Base-by-base conservation (phyloP, 257 asterid genomes). In the Capsicum pubescens region DNA sequence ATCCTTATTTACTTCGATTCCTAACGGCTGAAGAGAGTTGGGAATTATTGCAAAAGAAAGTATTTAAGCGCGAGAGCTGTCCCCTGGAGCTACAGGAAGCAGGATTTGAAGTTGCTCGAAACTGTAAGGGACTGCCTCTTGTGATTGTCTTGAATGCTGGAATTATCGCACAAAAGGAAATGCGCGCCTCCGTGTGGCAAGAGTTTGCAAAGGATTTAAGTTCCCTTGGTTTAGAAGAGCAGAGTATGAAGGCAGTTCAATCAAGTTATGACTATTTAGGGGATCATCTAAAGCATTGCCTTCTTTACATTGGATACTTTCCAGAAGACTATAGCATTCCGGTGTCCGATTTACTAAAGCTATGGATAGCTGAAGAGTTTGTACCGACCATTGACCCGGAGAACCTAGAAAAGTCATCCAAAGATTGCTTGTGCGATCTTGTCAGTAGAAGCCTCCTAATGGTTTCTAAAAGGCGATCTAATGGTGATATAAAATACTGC, bases 351-450 rank as follows among this genome's bases (percentile, higher is more conserved):
- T 35, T 80, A 58, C 39, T 59, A 19, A 60, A 63, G 44, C 42
- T 80, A 50, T 80, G 83, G 83, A 80, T 80, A 12, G 83, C 83
- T n/a, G 83, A 80, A 80, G 83, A 63, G 70, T 80, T 80, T 11
- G 70, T 80, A 1, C 59, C 35, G 8, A 16, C 44, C n/a, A 50
- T n/a, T 0, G 10, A 52, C 42, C 14, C 9, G 3, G 54, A 17
- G 36, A 72, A 44, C 44, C 1, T 85, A 50, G 86, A 82, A 56
- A 58, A 57, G 12, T 46, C 46, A 6, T 84, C 84, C 2, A 36
- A 86, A n/a, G 80, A 66, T 10, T 82, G 21, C 32, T 86, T 86
- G 55, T 76, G 10, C n/a, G 83, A 85, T 72, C 83, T 85, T 3
- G 46, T 85, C 3, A 64, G 15, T 26, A 82, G 81, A 55, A 85